These are phyloP conservation scores for Neoarthrinium moseri DNA, from an alignment of 2,329 filamentous ascomycete genomes.

Conservation along the genomic window DNA sequence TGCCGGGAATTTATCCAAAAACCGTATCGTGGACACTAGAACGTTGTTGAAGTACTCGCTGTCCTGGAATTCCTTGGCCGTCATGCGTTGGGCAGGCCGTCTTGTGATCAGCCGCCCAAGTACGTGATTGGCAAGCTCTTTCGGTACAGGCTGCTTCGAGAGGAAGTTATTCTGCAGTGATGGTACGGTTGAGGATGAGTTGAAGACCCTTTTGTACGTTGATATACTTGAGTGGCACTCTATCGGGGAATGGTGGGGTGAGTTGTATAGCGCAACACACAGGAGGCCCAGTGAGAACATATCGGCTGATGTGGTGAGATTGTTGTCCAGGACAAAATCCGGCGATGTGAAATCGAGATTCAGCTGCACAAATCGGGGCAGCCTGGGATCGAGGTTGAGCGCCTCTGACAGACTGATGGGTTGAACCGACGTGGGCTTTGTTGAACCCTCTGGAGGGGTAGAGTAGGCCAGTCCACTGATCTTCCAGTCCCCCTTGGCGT, in stretches of 20 bases:
- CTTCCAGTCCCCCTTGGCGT: constrained; percentile 99
- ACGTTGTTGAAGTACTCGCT: constrained; percentile 97
- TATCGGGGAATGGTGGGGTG: constrained; percentile 85
- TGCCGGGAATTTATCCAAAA: constrained; percentile 84
- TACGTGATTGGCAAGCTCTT: constrained; percentile 72
- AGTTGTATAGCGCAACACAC: constrained; percentile 88
- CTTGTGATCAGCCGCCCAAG: constrained; percentile 85
- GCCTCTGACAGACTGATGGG: constrained; percentile 82
- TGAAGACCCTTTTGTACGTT: constrained; percentile 82
- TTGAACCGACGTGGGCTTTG: constrained; percentile 71
- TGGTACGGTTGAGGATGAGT: constrained; percentile 75
- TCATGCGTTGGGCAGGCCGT: constrained; percentile 82
- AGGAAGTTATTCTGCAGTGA: constrained; percentile 82
- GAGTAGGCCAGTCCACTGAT: constrained; percentile 92
- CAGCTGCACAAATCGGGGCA: constrained; percentile 81
- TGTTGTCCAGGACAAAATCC: constrained; percentile 90
- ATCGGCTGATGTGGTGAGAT: constrained; percentile 79
- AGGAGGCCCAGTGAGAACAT: constrained; percentile 92
- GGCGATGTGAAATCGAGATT: constrained; percentile 92
- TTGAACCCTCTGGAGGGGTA: constrained; percentile 74
- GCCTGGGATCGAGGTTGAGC: constrained; percentile 78
- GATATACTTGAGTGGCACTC: constrained; percentile 78
- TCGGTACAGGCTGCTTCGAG: constrained; percentile 74
- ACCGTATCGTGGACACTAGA: constrained; percentile 91
- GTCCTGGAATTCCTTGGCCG: constrained; percentile 87